Percentiles rank a stretch among this genome's conserved stretches.
phyloP scores from a whole-genome alignment of 2,329 filamentous ascomycete genomes.

The Sarocladium strictum region DNA sequence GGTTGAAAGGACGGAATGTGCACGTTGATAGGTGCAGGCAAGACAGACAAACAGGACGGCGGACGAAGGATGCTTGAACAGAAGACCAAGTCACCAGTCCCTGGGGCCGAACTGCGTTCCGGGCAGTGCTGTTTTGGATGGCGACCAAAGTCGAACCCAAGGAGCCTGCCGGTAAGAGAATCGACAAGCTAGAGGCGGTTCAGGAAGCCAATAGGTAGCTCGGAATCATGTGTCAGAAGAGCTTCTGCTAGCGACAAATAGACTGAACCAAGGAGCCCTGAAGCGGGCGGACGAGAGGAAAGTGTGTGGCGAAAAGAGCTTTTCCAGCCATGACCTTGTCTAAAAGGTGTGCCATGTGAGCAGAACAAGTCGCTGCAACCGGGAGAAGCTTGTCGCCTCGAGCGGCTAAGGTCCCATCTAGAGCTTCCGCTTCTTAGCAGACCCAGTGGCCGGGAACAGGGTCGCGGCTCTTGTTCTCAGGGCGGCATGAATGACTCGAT shows the following conservation, averaged over 20 bases:
- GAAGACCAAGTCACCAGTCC: neutral
- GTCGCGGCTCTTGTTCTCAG: neutral
- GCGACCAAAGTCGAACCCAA: neutral
- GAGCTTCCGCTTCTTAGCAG: neutral
- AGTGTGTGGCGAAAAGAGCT: conserved; percentile 2
- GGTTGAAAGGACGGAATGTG: neutral
- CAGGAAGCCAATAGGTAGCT: neutral
- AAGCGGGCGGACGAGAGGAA: neutral
- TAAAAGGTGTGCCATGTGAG: conserved; percentile 5
- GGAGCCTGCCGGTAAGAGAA: neutral
- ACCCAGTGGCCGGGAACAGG: conserved; percentile 7
- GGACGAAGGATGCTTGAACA: neutral
- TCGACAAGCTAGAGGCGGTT: neutral
- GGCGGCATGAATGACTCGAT: conserved; percentile 9
- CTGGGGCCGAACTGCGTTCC: neutral
- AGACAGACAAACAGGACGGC: neutral
- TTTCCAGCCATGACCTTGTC: neutral
- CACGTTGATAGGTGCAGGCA: neutral
- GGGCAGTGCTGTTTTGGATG: neutral
- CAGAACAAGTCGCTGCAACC: conserved; percentile 5
- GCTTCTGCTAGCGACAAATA: conserved; percentile 3
- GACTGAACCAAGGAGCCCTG: conserved; percentile 3
- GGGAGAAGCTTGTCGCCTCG: conserved; percentile 9
- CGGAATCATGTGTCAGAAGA: neutral
- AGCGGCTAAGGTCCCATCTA: conserved; percentile 2